Evolutionary conservation across 768 basidiomycete genomes (phyloP), one percentile per base, ranked within the genome.

Genomic region (Lepiota venenata): DNA sequence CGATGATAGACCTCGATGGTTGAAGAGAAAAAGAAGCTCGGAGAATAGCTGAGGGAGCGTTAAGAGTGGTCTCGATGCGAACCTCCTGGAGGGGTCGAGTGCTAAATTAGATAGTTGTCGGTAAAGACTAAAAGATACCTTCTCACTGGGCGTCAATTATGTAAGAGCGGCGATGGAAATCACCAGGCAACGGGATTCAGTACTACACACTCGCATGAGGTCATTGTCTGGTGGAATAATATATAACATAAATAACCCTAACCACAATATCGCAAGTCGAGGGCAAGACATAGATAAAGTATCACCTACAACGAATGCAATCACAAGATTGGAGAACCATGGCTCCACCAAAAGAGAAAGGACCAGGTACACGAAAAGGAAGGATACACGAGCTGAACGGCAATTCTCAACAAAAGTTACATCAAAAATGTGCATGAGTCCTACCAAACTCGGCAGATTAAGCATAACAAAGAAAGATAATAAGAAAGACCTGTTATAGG

Each of bases 191-290:
- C 22, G 37, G n/a, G 20, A 36, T 25, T n/a, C 16, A 38, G 4
- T 32, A 43, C n/a, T 20, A 32, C 22, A 32, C 25, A 25, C 8
- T 32, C 32, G 8, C 32, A 32, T 32, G 4, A 32, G 10, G 4
- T 32, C 32, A 32, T 32, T 32, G 32, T 32, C 32, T 32, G 32
- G 32, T 9, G 8, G 20, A 43, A 51, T 51, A 47, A 37, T 47
- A 32, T 54, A 55, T 55, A 27, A 43, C 46, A 55, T 55, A 47
- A 55, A 47, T 55, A 55, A 32, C 53, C 53, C 53, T 48, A 55
- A 36, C 47, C 39, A 48, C 52, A 43, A 44, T 25, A 58, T 35
- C 50, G 40, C 54, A 32, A 56, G 43, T 35, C 21, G 37, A 36
- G 39, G 25, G 32, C 15, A 42, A 20, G 53, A 36, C 37, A 22